Evolutionary conservation across 768 basidiomycete species (phyloP).

Genomic region (Lactarius sanguifluus): DNA sequence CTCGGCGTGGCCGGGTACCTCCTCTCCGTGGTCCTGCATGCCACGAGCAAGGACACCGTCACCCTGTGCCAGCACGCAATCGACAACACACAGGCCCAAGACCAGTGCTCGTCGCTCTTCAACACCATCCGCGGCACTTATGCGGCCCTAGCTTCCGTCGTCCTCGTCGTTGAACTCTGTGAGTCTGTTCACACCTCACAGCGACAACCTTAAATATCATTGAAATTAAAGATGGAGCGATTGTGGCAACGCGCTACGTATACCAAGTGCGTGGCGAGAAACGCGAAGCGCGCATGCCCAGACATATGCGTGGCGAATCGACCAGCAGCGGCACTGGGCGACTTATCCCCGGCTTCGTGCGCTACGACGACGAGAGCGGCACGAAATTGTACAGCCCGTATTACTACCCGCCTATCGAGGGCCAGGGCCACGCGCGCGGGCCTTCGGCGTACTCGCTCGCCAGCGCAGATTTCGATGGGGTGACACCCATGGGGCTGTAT

Average conservation of each 20-base stretch:
- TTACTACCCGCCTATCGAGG: neutral
- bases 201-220: neutral
- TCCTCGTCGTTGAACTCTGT: slow-evolving; percentile 60
- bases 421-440: slow-evolving; percentile 10
- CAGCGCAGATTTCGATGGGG: slow-evolving; percentile 3
- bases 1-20: slow-evolving; percentile 52
- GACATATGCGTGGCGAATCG: neutral
- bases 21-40: slow-evolving; percentile 49
- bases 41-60: slow-evolving; percentile 43
- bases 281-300: slow-evolving; percentile 25
- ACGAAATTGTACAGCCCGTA: slow-evolving; percentile 23
- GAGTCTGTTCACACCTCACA: slow-evolving; percentile 32
- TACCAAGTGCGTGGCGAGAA: slow-evolving; percentile 29
- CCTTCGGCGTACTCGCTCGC: slow-evolving; percentile 3
- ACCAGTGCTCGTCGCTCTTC: slow-evolving; percentile 47
- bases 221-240: slow-evolving; percentile 24
- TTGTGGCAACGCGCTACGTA: slow-evolving; percentile 32
- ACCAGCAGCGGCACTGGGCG: neutral
- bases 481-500: neutral
- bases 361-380: slow-evolving; percentile 24
- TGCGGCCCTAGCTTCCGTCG: slow-evolving; percentile 42
- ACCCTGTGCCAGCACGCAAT: slow-evolving; percentile 49
- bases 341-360: slow-evolving; percentile 23
- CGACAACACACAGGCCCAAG: slow-evolving; percentile 41
- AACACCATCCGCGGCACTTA: slow-evolving; percentile 47